A percentile compares a stretch with the other conserved stretches of the same genome.
Evolutionary conservation across 306 rosid genomes (phyloP).

Genomic region (Cucumis melo): DNA sequence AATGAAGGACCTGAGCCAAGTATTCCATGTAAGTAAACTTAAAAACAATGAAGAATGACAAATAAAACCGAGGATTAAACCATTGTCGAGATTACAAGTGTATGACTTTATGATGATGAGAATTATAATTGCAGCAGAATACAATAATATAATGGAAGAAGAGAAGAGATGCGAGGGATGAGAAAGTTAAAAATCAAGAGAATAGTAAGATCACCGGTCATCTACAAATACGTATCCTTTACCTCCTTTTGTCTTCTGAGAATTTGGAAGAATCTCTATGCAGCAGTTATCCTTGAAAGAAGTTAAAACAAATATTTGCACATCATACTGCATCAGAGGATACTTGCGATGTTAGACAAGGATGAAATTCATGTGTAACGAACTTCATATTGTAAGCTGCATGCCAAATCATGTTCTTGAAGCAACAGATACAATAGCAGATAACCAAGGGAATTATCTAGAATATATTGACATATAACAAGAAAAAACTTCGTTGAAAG

Average conservation of each 20-base stretch:
- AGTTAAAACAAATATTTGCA: conserved; percentile 60
- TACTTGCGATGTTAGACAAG: conserved; percentile 4
- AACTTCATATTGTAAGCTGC: not conserved
- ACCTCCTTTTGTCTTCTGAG: conserved; percentile 55
- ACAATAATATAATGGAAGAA: not conserved
- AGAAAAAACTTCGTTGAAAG: not conserved
- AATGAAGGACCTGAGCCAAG: not conserved
- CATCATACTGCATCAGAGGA: conserved; percentile 40
- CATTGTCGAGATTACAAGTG: not conserved
- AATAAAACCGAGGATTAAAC: not conserved
- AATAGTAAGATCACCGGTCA: not conserved
- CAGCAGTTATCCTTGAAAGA: conserved; percentile 76
- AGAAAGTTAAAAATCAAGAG: not conserved
- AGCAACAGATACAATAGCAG: not conserved
- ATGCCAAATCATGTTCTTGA: not conserved
- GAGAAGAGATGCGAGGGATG: not conserved
- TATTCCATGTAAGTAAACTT: not conserved
- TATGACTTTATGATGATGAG: not conserved
- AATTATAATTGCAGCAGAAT: not conserved
- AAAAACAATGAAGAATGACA: not conserved
- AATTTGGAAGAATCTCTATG: conserved; percentile 75
- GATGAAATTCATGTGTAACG: conserved; percentile 5
- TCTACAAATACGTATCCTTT: conserved; percentile 2
- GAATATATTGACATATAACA: not conserved
- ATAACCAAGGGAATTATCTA: not conserved